Conservation (phyloP, 345 rosid genomes). For the Eucalyptus cladocalyx region DNA sequence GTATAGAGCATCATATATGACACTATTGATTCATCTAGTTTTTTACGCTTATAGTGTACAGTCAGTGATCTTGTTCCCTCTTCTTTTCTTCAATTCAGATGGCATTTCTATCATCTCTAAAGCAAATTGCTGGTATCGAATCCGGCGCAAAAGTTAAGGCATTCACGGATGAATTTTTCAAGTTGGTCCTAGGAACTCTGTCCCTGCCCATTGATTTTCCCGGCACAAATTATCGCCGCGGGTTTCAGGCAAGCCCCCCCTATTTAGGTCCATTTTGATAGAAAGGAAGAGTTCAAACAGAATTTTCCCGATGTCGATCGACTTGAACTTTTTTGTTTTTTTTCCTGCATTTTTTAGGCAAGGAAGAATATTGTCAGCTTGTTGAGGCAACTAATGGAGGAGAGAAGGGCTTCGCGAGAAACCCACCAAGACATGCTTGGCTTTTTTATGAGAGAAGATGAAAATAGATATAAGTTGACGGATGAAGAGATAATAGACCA, state of each 20-base stretch:
- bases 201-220: constrained; percentile 76
- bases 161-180: constrained; percentile 54
- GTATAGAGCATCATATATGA: constrained; percentile 4
- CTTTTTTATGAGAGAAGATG: constrained; percentile 36
- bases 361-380: constrained; percentile 37
- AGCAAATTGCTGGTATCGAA: constrained; percentile 40
- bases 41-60: not conserved
- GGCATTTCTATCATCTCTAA: constrained; percentile 49
- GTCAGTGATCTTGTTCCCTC: not conserved
- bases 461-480: constrained; percentile 18
- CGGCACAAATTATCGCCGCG: constrained; percentile 60
- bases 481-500: constrained; percentile 76
- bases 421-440: constrained; percentile 53
- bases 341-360: constrained; percentile 14
- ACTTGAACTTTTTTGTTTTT: too few species aligned
- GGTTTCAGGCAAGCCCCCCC: constrained; percentile 37
- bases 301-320: not conserved
- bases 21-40: not conserved
- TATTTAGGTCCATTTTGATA: not conserved
- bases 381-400: constrained; percentile 26
- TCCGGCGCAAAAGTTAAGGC: constrained; percentile 11
- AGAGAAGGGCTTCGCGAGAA: constrained; percentile 38
- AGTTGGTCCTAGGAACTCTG: constrained; percentile 64
- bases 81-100: constrained; percentile 22
- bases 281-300: not conserved